These are phyloP conservation scores for Fusarium sp. DNA, from an alignment of 2,329 filamentous ascomycete species.

Conservation along the genomic window DNA sequence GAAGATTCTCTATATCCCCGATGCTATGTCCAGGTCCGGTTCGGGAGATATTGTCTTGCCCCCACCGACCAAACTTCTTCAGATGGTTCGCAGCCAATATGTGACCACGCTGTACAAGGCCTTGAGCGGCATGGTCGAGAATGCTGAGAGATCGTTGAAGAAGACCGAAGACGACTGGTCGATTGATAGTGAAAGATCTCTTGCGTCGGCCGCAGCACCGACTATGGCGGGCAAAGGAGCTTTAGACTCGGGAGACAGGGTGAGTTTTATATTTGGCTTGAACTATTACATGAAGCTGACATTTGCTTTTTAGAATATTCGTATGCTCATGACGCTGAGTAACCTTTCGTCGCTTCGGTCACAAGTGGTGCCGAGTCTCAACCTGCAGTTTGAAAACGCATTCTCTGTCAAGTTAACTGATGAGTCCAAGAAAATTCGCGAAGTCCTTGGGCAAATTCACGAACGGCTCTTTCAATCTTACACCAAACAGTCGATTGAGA, in stretches of 20 bases:
- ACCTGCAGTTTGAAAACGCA: slow-evolving; percentile 90
- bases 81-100: slow-evolving; percentile 92
- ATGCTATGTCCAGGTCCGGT: slow-evolving; percentile 80
- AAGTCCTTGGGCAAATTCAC: slow-evolving; percentile 92
- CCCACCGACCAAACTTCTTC: slow-evolving; percentile 85
- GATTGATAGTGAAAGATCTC: slow-evolving; percentile 57
- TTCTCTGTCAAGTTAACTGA: slow-evolving; percentile 96
- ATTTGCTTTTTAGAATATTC: slow-evolving; percentile 73
- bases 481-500: slow-evolving; percentile 78
- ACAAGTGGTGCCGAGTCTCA: slow-evolving; percentile 86
- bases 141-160: slow-evolving; percentile 80
- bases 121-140: slow-evolving; percentile 95
- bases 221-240: slow-evolving; percentile 58
- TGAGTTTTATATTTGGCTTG: slow-evolving; percentile 50
- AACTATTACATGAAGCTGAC: slow-evolving; percentile 37
- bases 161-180: slow-evolving; percentile 73
- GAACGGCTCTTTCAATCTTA: slow-evolving; percentile 92
- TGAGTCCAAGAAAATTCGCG: slow-evolving; percentile 89
- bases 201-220: slow-evolving; percentile 50
- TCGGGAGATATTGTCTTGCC: slow-evolving; percentile 83
- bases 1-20: slow-evolving; percentile 92
- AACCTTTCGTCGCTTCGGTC: slow-evolving; percentile 87
- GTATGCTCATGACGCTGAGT: slow-evolving; percentile 92
- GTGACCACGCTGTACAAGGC: slow-evolving; percentile 94
- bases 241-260: slow-evolving; percentile 66